Percentiles rank a stretch among this genome's conserved stretches.
phyloP scores from a whole-genome alignment of 1,284 basidiomycete species.

The Sanghuangporus weigelae region DNA sequence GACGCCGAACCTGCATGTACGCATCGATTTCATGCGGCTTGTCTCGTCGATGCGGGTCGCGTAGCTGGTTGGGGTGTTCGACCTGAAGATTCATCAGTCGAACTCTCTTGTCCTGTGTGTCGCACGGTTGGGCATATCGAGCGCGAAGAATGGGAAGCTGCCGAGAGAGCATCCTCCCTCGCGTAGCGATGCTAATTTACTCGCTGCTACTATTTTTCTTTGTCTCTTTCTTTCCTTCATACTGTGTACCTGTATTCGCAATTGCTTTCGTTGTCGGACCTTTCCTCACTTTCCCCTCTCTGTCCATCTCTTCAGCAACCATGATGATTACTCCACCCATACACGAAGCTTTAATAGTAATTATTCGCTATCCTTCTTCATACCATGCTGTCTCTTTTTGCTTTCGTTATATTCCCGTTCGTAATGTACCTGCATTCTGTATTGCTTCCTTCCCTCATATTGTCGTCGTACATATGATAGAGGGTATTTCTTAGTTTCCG shows the following conservation, averaged over 20 bases:
- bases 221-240: neutral
- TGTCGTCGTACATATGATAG: neutral
- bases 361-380: neutral
- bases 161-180: constrained; percentile 24
- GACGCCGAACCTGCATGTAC: constrained; percentile 37
- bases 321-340: too few species aligned
- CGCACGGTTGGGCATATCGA: constrained; percentile 51
- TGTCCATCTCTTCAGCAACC: neutral
- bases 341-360: neutral
- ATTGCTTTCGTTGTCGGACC: neutral
- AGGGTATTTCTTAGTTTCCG: neutral
- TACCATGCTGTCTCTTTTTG: neutral
- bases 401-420: neutral
- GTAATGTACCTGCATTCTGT: neutral
- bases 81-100: constrained; percentile 35
- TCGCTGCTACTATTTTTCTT: neutral
- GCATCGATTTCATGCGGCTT: constrained; percentile 65
- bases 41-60: constrained; percentile 68
- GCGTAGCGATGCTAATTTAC: constrained; percentile 1
- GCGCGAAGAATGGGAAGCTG: constrained; percentile 56
- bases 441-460: neutral
- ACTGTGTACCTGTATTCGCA: neutral
- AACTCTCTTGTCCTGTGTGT: constrained; percentile 67
- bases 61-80: constrained; percentile 44
- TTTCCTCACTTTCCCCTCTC: neutral